Conservation (phyloP, 164 flowering plant genomes). For the Cinnamomum chago region DNA sequence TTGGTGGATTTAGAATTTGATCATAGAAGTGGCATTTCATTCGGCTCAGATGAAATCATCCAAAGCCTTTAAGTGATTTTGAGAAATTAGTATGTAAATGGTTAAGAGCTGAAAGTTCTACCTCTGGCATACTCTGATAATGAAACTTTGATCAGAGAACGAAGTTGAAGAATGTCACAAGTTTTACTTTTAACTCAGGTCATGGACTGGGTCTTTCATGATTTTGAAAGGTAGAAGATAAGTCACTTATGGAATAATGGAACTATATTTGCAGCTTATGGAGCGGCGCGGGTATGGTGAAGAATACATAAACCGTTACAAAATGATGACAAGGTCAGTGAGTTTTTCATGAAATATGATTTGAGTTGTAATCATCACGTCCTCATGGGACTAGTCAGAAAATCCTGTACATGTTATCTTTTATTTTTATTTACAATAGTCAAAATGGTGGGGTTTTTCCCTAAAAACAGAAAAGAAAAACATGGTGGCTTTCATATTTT, state of each 20-base stretch:
- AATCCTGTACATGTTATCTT: background rate
- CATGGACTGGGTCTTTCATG: background rate
- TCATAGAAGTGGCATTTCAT: too few relatives aligned
- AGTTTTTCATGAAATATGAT: background rate
- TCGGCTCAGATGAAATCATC: too few relatives aligned
- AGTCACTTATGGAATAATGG: constrained; percentile 1
- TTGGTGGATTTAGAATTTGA: too few relatives aligned
- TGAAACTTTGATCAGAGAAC: too few relatives aligned
- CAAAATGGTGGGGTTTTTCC: background rate
- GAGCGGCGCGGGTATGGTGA: constrained; percentile 93
- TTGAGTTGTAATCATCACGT: background rate
- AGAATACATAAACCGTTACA: constrained; percentile 87
- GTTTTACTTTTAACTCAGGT: too few relatives aligned
- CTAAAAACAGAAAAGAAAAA: background rate
- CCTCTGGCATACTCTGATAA: too few relatives aligned
- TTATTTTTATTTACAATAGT: background rate
- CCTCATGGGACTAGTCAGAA: background rate
- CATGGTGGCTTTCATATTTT: background rate
- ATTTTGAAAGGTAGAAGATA: background rate
- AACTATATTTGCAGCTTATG: constrained; percentile 69
- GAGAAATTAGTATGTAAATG: too few relatives aligned
- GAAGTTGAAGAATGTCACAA: too few relatives aligned
- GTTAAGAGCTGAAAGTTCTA: too few relatives aligned
- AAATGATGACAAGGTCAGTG: constrained; percentile 93
- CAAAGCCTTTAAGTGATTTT: too few relatives aligned